phyloP scores from a whole-genome alignment of 129 eudicot genomes.

The Escallonia herrerae region DNA sequence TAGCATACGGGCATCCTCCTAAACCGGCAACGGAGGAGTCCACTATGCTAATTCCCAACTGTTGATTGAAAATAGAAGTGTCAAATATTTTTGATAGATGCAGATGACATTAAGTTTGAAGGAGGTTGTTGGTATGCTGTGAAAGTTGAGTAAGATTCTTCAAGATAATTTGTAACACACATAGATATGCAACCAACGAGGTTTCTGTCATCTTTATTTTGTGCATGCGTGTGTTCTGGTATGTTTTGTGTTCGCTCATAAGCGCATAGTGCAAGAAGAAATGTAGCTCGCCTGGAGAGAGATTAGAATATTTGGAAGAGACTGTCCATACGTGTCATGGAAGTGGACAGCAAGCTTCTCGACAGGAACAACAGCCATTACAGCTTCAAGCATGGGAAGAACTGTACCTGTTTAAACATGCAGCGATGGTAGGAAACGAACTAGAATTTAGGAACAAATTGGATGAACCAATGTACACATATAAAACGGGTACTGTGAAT shows the following conservation, averaged over 20 bases:
- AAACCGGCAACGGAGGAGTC: constrained; percentile 88
- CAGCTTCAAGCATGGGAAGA: constrained; percentile 89
- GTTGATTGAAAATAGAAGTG: background rate
- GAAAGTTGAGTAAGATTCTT: no score
- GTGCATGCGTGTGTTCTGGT: no score
- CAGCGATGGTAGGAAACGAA: no score
- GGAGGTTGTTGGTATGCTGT: no score
- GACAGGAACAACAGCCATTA: constrained; percentile 81
- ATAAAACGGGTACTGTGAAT: no score
- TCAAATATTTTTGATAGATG: background rate
- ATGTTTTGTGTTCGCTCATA: background rate
- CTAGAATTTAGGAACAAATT: no score
- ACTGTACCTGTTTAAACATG: constrained; percentile 45
- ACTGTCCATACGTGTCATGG: constrained; percentile 94
- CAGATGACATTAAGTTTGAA: no score
- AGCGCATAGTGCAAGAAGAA: background rate
- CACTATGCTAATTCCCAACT: constrained; percentile 93
- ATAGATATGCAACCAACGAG: no score
- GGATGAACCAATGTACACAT: no score
- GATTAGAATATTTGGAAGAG: constrained; percentile 84
- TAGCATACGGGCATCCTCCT: constrained; percentile 97
- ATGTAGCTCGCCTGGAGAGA: constrained; percentile 81
- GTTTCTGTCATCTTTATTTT: no score
- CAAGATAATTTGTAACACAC: no score
- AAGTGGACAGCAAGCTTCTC: constrained; percentile 96